phyloP scores from a whole-genome alignment of 2,329 filamentous ascomycete species.

The Arthrobotrys entomopaga region DNA sequence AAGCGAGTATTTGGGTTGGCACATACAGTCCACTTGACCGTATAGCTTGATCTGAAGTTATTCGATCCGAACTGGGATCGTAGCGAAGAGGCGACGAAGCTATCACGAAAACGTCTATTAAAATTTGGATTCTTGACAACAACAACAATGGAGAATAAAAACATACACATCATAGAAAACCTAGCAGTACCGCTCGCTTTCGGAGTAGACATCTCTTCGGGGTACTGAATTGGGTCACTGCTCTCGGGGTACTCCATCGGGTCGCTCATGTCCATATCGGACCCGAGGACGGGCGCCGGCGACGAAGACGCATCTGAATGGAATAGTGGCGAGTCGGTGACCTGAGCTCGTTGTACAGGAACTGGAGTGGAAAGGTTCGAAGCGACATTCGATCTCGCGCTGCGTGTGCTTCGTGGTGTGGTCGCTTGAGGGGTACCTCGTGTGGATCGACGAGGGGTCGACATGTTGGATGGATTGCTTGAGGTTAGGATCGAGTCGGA shows the following conservation, averaged over 20 bases:
- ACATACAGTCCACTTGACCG: slow-evolving; percentile 31
- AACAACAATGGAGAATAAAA: neutral
- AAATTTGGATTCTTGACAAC: neutral
- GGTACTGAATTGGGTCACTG: slow-evolving; percentile 25
- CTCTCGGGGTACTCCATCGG: slow-evolving; percentile 47
- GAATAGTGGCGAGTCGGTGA: slow-evolving; percentile 39
- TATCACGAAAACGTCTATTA: slow-evolving; percentile 21
- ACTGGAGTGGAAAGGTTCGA: slow-evolving; percentile 29
- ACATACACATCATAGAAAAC: slow-evolving; percentile 19
- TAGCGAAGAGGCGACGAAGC: slow-evolving; percentile 59
- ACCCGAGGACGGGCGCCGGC: slow-evolving; percentile 27
- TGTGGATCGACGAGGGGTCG: slow-evolving; percentile 53
- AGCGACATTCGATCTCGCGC: slow-evolving; percentile 30
- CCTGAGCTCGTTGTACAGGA: neutral
- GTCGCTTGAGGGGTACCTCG: slow-evolving; percentile 47
- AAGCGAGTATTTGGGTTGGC: neutral
- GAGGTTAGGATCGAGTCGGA: neutral
- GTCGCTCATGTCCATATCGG: slow-evolving; percentile 52
- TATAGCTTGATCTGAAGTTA: neutral
- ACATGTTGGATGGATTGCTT: slow-evolving; percentile 33
- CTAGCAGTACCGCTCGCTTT: slow-evolving; percentile 28
- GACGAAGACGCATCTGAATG: slow-evolving; percentile 45
- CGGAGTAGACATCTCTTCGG: slow-evolving; percentile 41
- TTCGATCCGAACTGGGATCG: slow-evolving; percentile 56
- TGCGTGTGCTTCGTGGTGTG: slow-evolving; percentile 48